These are phyloP conservation scores for Salix caprea DNA, from an alignment of 345 rosid genomes.

Conservation along the genomic window DNA sequence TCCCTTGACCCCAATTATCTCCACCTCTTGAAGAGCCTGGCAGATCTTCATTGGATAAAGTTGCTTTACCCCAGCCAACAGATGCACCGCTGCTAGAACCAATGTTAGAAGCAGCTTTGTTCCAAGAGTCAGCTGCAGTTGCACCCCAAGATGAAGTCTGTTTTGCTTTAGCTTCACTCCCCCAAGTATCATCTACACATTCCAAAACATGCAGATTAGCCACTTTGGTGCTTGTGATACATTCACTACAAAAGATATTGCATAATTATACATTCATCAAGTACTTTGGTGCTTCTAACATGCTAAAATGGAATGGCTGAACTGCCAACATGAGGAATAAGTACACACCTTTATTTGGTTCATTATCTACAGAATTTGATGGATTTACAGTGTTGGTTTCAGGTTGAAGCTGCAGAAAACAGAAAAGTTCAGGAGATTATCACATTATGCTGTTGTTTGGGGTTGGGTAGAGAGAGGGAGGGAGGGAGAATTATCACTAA, in stretches of 20 bases:
- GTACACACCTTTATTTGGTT: slow-evolving; percentile 24
- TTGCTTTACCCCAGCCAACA: slow-evolving; percentile 49
- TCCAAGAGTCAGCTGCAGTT: slow-evolving; percentile 46
- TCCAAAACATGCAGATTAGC: not conserved
- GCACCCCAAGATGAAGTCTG: slow-evolving; percentile 51
- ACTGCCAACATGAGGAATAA: not conserved
- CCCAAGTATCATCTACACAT: slow-evolving; percentile 44
- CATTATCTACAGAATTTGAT: slow-evolving; percentile 14
- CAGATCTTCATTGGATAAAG: slow-evolving; percentile 18
- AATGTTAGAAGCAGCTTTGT: slow-evolving; percentile 37
- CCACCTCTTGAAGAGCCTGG: slow-evolving; percentile 20
- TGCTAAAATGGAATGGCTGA: no score
- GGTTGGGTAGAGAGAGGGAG: not conserved
- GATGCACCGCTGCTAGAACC: slow-evolving; percentile 30
- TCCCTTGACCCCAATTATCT: slow-evolving; percentile 35
- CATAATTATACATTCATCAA: not conserved
- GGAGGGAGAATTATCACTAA: slow-evolving; percentile 5
- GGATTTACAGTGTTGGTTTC: slow-evolving; percentile 25
- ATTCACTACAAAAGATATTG: not conserved
- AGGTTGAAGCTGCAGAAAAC: slow-evolving; percentile 21
- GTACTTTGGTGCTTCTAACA: no score
- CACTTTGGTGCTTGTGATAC: not conserved
- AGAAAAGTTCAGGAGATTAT: not conserved
- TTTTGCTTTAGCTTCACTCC: slow-evolving; percentile 25
- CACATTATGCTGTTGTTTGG: not conserved